These are phyloP conservation scores for Metarhizium robertsii DNA, from an alignment of 2,329 filamentous ascomycete genomes.

Conservation along the genomic window DNA sequence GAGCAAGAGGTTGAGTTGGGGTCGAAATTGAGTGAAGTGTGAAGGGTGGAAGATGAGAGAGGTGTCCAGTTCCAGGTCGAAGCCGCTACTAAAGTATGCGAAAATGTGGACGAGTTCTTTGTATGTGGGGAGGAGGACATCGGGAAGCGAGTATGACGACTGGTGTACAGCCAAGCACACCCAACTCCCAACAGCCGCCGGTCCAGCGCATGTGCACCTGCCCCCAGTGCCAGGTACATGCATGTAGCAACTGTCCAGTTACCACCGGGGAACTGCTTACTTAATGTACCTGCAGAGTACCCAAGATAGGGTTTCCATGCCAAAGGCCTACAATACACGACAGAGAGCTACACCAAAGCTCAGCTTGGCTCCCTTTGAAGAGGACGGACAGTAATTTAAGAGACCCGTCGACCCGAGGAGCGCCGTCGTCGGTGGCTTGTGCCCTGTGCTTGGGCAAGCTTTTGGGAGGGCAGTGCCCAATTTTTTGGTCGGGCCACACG, in stretches of 20 bases:
- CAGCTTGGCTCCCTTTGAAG: too few relatives aligned
- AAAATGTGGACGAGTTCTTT: constrained; percentile 8
- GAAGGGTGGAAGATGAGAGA: not conserved
- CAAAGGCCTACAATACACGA: too few relatives aligned
- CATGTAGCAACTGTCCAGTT: too few relatives aligned
- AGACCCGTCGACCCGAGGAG: not conserved
- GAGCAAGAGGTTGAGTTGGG: not conserved
- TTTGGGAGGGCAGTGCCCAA: not conserved
- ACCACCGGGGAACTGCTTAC: too few relatives aligned
- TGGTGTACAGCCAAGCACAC: constrained; percentile 10
- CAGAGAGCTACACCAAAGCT: too few relatives aligned
- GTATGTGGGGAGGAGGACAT: constrained; percentile 10
- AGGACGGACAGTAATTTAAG: too few relatives aligned
- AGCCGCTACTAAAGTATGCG: constrained; percentile 4
- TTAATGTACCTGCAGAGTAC: too few relatives aligned
- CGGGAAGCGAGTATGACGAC: constrained; percentile 14
- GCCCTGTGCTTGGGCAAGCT: not conserved
- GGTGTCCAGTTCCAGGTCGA: constrained; percentile 8
- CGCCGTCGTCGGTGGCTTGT: not conserved
- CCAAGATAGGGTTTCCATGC: too few relatives aligned
- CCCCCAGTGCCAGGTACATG: too few relatives aligned
- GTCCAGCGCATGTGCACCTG: not conserved
- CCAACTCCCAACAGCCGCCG: too few relatives aligned
- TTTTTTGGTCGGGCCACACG: not conserved
- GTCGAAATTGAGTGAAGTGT: not conserved